phyloP scores from a whole-genome alignment of 140 eudicot species.

The Cichorium intybus region DNA sequence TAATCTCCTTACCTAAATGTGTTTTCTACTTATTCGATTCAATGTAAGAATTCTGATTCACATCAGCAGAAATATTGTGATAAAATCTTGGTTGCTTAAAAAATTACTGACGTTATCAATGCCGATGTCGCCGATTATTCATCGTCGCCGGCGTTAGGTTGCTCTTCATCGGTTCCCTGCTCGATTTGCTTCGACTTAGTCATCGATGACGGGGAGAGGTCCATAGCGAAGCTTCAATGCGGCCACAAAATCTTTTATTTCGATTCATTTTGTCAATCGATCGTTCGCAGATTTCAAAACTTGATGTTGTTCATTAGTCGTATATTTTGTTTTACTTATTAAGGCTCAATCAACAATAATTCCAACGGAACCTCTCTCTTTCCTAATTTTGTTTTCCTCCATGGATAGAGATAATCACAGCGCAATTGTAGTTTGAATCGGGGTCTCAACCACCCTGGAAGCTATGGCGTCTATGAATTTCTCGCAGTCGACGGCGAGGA shows the following conservation, averaged over 20 bases:
- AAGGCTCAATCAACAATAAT: too few species aligned
- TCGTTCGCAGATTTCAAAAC: constrained; percentile 8
- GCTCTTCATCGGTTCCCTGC: constrained; percentile 45
- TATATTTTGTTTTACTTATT: neutral
- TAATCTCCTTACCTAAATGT: constrained; percentile 15
- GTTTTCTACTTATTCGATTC: constrained; percentile 10
- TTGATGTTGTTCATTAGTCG: constrained; percentile 8
- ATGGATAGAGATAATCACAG: too few species aligned
- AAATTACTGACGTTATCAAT: constrained; percentile 11
- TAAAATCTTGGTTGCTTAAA: constrained; percentile 12
- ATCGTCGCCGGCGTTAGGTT: constrained; percentile 25
- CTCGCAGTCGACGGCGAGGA: too few species aligned
- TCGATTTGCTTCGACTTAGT: constrained; percentile 71
- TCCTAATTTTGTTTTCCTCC: too few species aligned
- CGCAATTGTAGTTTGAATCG: too few species aligned
- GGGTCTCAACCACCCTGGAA: too few species aligned
- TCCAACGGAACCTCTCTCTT: too few species aligned
- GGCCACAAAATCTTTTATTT: constrained; percentile 39
- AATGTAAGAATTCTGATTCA: constrained; percentile 8
- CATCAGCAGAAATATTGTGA: neutral
- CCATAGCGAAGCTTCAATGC: constrained; percentile 61
- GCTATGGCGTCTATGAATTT: too few species aligned
- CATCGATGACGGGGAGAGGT: constrained; percentile 45
- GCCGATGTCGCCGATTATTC: constrained; percentile 8
- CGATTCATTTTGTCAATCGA: constrained; percentile 14